A percentile compares a stretch with the other conserved stretches of the same genome.
phyloP scores from a whole-genome alignment of 179 eudicot species.

The Vitellaria paradoxa region DNA sequence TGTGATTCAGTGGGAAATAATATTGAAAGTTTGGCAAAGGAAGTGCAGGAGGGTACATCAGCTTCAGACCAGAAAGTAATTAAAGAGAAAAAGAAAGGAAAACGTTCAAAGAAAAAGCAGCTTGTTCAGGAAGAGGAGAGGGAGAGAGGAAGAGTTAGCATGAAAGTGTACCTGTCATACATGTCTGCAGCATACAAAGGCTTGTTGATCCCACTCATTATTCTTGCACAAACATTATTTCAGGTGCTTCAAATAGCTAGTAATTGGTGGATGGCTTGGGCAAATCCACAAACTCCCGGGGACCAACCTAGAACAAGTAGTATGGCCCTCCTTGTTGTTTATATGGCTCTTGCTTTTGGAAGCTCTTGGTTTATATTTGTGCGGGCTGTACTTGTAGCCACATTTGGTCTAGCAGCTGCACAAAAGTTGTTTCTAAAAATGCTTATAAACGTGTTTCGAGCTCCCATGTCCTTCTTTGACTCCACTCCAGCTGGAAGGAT shows the following conservation, averaged over 20 bases:
- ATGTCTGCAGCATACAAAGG: conserved; percentile 99
- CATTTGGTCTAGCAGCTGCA: conserved; percentile 93
- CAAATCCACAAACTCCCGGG: conserved; percentile 88
- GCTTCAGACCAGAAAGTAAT: conserved; percentile 70
- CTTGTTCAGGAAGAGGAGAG: conserved; percentile 98
- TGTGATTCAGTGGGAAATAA: conserved; percentile 38
- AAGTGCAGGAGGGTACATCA: conserved; percentile 54
- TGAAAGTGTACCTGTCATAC: conserved; percentile 90
- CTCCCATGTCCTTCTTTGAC: conserved; percentile 99
- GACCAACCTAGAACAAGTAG: conserved; percentile 75
- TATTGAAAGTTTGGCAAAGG: conserved; percentile 44
- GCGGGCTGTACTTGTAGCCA: conserved; percentile 91
- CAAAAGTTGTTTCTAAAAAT: conserved; percentile 83
- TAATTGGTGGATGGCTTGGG: conserved; percentile 99
- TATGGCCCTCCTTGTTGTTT: conserved; percentile 76
- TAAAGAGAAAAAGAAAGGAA: conserved; percentile 95
- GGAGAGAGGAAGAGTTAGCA: conserved; percentile 88
- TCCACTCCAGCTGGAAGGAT: conserved; percentile 98
- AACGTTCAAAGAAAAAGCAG: conserved; percentile 86
- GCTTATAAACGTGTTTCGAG: conserved; percentile 78
- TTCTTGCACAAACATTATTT: conserved; percentile 80
- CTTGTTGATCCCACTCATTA: conserved; percentile 73
- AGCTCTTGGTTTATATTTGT: conserved; percentile 96
- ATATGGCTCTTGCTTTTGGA: conserved; percentile 98
- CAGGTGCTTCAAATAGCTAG: conserved; percentile 97